phyloP scores from a whole-genome alignment of 2,329 filamentous ascomycete species.

The Chaetomium sp. region DNA sequence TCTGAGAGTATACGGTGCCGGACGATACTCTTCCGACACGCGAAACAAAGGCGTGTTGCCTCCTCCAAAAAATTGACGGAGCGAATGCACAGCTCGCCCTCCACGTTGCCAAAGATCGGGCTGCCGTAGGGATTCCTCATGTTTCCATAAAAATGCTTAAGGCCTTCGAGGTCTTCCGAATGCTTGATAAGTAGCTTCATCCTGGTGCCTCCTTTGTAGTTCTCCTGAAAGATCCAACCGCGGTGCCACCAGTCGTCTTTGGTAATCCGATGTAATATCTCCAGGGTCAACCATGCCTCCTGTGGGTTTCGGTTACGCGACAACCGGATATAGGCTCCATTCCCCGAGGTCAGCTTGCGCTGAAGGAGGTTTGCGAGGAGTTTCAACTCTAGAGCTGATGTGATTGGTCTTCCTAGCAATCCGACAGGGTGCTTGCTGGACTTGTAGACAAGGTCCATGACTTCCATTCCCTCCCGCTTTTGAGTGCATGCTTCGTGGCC shows the following conservation, averaged over 20 bases:
- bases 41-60: too few relatives aligned
- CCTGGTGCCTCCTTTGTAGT: slow-evolving; percentile 1
- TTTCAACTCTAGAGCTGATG: neutral
- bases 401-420: slow-evolving; percentile 3
- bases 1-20: too few relatives aligned
- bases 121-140: too few relatives aligned
- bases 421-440: neutral
- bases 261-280: neutral
- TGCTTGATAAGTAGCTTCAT: slow-evolving; percentile 1
- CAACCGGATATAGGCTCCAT: too few relatives aligned
- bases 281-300: neutral
- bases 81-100: too few relatives aligned
- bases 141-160: neutral
- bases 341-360: too few relatives aligned
- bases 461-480: neutral
- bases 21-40: too few relatives aligned
- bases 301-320: too few relatives aligned
- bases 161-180: neutral
- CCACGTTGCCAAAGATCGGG: too few relatives aligned
- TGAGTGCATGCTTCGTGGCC: neutral
- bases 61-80: too few relatives aligned
- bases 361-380: too few relatives aligned
- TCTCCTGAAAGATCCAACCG: slow-evolving; percentile 3
- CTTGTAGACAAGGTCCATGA: slow-evolving; percentile 5
- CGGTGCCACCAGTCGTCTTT: slow-evolving; percentile 1